Evolutionary conservation across 2,329 filamentous ascomycete species (phyloP), one percentile per base, ranked within the genome.

Genomic region (Elsinoe australis): DNA sequence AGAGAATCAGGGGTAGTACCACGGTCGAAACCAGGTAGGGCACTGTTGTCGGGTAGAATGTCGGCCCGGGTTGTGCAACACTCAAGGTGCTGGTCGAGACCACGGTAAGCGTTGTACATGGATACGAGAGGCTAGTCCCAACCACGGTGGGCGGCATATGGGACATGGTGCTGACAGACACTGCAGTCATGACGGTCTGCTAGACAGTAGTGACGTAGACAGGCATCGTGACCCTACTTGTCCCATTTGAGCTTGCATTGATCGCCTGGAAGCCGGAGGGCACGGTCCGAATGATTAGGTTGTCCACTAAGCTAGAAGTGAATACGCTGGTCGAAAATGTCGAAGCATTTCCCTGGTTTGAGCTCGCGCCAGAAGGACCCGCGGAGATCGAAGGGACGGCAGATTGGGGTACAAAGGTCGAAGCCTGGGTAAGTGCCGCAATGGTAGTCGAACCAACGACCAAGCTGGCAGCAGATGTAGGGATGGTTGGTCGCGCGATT

Each of bases 201-300:
- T 21, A 48, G 22, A 48, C 45, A 4, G 45, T 48, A 9, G 45
- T 48, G 33, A 48, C 34, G 31, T 48, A 48, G 10, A 48, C 22
- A 12, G 45, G 45, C 22, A 48, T 34, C 6, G 32, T 35, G 28
- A 18, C 19, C 12, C 19, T 28, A 5, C 15, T 17, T 4, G 45
- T 38, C 14, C 45, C 33, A 5, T 19, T 24, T n/a, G 45, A 24
- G 17, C 17, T 17, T 2, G n/a, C 45, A 17, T 48, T 48, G 21
- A 38, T 9, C 2, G 31, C 15, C 17, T 48, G 45, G n/a, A 48
- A 12, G n/a, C 31, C 33, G 3, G 45, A 38, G 14, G 45, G 45
- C 5, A 48, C 19, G 9, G 32, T 38, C 14, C 45, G 19, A 12
- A 48, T 48, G 21, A 48, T 10, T 18, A 44, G 24, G 26, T 21